A percentile compares a stretch with the other conserved stretches of the same genome.
Evolutionary conservation across 768 basidiomycete genomes (phyloP).

Genomic region (Mycena polygramma): DNA sequence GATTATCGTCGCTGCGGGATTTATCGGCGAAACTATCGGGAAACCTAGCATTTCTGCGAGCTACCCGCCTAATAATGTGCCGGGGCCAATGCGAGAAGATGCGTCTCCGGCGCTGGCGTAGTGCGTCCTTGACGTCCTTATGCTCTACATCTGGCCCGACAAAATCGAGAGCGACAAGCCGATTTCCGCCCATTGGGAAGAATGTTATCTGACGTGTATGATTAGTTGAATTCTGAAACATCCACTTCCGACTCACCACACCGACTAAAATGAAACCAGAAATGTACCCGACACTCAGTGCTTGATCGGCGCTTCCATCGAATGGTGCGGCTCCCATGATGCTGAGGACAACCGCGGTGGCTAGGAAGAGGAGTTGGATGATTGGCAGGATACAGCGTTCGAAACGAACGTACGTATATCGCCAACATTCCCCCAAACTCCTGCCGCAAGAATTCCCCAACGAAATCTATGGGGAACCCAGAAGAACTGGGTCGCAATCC

Average conservation of each 20-base stretch:
- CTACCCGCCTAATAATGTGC: not conserved
- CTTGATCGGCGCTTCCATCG: conserved; percentile 3
- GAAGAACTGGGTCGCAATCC: conserved; percentile 14
- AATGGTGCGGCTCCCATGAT: conserved; percentile 10
- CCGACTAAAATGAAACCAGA: conserved; percentile 9
- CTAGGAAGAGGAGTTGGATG: not conserved
- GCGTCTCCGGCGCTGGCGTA: not conserved
- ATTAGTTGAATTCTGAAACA: not conserved
- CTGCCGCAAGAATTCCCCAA: conserved; percentile 8
- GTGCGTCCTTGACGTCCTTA: conserved; percentile 1
- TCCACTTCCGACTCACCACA: conserved; percentile 2
- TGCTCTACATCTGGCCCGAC: conserved; percentile 12
- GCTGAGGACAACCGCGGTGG: conserved; percentile 13
- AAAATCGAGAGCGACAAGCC: not conserved
- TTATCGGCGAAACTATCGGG: not conserved
- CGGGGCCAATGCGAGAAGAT: not conserved
- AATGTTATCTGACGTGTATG: conserved; percentile 6
- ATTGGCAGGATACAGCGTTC: not conserved
- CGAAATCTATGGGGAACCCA: conserved; percentile 20
- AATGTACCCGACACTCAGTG: conserved; percentile 7
- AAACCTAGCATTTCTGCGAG: not conserved
- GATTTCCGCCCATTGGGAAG: conserved; percentile 12
- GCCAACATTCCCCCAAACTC: conserved; percentile 10
- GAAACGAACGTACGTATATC: conserved; percentile 10
- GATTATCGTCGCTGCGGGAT: not conserved